Base-by-base conservation (phyloP, 305 asterid genomes). In the Fraxinus baroniana region DNA sequence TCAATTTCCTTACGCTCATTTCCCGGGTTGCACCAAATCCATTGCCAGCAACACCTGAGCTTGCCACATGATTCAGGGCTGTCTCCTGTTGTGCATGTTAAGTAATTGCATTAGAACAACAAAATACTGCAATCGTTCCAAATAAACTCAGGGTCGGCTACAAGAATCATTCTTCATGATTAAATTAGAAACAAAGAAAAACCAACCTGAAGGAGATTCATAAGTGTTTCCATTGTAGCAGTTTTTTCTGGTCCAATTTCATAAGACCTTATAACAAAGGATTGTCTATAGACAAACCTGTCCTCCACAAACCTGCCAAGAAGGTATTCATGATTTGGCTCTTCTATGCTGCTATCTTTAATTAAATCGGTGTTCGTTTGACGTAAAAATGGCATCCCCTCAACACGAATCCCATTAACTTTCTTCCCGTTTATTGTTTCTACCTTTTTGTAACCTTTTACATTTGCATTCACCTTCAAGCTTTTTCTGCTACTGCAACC, bases 211-310 rank as follows among this genome's bases (percentile, higher is more conserved):
- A 93, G 93, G 78, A 92, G 94, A 89, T 93, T 93, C 97, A 94
- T 91, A 6, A 94, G 88, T 5, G 97, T 93, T 86, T 94, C 98
- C 97, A 94, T 90, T 3, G 98, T 92, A 44, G 98, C 95, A 64
- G 98, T 93, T 81, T 91, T 91, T 78, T 94, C 98, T 3, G 98
- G 95, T 77, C 98, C 98, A 74, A 91, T 93, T 86, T 94, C 98
- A 52, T 94, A 93, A 8, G 98, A 93, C 90, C 98, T 89, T 1
- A 93, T 88, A 39, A 94, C 93, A 80, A 92, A 92, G 0, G 96
- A 80, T 24, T 94, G 98, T 13, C 97, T 86, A 79, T 84, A 94
- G 46, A 91, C 91, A 66, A 88, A 90, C 79, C 90, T 81, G 2
- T 83, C 88, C 81, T 91, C 93, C 77, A 88, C 90, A 77, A 94